Base-by-base conservation (phyloP, 2,329 filamentous ascomycete genomes). In the Ceratocystis papillata region DNA sequence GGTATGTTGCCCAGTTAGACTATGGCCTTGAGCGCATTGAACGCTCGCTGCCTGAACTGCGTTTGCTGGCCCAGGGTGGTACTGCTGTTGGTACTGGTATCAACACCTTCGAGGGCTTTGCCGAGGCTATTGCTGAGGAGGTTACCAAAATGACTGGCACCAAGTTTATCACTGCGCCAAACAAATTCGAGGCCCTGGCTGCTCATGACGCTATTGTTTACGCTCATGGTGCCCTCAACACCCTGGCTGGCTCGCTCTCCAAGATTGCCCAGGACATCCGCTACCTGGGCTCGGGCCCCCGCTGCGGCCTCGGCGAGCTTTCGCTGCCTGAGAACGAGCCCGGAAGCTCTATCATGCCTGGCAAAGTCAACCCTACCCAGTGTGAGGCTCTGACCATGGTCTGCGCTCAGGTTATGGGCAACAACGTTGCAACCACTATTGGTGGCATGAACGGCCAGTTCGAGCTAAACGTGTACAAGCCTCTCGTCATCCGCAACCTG, bases 351-450 rank as follows among this genome's bases (percentile, higher is more conserved):
- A 97, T 99, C 81, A 99, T 99, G 94, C 94, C 94, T 57, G 94
- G 94, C 74, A 99, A 99, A 82, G 94, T 99, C 76, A 99, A 99
- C 81, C 94, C 94, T 41, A 99, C 94, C 41, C 94, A 99, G 79
- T 96, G 91, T 79, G 94, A 99, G 81, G 89, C 91, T 69, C 80
- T 99, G 76, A 97, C 94, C 72, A 99, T 99, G 94, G 82, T 97
- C 68, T 96, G 93, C 80, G 86, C 90, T 22, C 94, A 99, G 78
- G 93, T 99, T 69, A 96, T 97, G 83, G 94, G 94, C 74, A 99
- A 99, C 83, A 87, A 97, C 75, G 88, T 91, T 65, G 90, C 94
- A 46, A 87, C 90, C 68, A 96, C 93, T 37, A 90, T 97, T 72
- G 90, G 91, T 69, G 94, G 93, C 74, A 95, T 95, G 81, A 96